phyloP scores from a whole-genome alignment of 176 grass and related monocot genomes.

The Rhynchospora pubera region DNA sequence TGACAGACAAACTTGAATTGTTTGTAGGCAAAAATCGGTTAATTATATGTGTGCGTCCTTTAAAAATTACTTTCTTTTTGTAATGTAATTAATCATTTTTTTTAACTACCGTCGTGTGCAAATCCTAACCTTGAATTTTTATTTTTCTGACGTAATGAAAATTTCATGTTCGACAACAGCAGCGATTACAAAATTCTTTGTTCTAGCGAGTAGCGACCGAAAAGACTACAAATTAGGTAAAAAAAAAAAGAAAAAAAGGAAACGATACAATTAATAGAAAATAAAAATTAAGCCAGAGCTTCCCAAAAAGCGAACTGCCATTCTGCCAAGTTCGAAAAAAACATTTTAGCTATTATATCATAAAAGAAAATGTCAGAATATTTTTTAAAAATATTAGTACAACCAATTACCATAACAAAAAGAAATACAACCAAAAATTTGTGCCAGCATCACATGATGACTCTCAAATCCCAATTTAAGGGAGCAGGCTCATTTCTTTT shows the following conservation, averaged over 20 bases:
- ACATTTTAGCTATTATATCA: not conserved
- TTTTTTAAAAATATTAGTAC: not conserved
- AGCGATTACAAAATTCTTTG: not conserved
- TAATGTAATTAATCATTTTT: not conserved
- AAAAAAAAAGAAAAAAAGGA: not conserved
- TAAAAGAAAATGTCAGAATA: not conserved
- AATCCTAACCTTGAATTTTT: not conserved
- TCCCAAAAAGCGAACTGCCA: not conserved
- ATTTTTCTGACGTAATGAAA: not conserved
- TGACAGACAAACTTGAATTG: not conserved
- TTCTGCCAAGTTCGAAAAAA: no score
- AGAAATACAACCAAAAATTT: not conserved
- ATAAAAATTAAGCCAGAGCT: not conserved
- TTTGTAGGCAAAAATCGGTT: not conserved
- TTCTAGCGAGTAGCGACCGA: no score
- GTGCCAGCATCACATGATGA: not conserved
- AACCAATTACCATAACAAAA: not conserved
- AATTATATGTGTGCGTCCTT: not conserved
- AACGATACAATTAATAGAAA: not conserved
- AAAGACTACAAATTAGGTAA: not conserved
- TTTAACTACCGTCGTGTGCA: not conserved
- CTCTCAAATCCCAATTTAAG: not conserved
- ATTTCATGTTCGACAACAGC: not conserved
- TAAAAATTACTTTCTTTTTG: no score
- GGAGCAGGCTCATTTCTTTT: not conserved